phyloP scores from a whole-genome alignment of 495 filamentous ascomycete genomes.

The Geoglossum glabrum region DNA sequence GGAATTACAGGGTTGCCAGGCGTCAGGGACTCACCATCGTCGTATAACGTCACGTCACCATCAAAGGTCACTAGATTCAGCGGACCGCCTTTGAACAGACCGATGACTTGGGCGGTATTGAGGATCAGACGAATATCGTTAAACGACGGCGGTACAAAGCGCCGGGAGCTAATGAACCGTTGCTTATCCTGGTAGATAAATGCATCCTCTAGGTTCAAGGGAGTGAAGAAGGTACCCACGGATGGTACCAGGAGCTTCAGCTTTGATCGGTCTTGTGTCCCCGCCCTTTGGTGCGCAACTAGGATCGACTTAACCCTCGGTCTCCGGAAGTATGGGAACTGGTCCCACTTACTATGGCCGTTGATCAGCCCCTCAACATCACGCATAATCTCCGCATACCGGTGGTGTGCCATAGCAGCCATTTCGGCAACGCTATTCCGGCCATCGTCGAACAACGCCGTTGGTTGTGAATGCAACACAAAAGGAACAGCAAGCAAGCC shows the following conservation, averaged over 20 bases:
- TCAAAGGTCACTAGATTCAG: constrained; percentile 83
- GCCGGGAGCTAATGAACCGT: constrained; percentile 71
- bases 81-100: constrained; percentile 45
- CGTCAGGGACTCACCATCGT: constrained; percentile 67
- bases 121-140: constrained; percentile 87
- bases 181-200: constrained; percentile 76
- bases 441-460: constrained; percentile 48
- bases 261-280: constrained; percentile 54
- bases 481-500: constrained; percentile 90
- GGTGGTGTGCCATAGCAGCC: constrained; percentile 46
- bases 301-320: not conserved
- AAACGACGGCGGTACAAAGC: constrained; percentile 93
- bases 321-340: constrained; percentile 4
- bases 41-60: constrained; percentile 92
- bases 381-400: constrained; percentile 87
- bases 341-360: constrained; percentile 54
- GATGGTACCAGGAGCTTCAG: constrained; percentile 79
- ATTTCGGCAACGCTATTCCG: constrained; percentile 39
- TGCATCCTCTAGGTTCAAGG: constrained; percentile 62
- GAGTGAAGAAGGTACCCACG: constrained; percentile 82
- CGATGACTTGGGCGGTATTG: constrained; percentile 87
- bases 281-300: constrained; percentile 47
- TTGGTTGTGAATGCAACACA: constrained; percentile 88
- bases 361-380: constrained; percentile 83
- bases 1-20: constrained; percentile 56